Evolutionary conservation across 2,329 filamentous ascomycete species (phyloP), one percentile per base, ranked within the genome.

Genomic region (Didymella keratinophila): DNA sequence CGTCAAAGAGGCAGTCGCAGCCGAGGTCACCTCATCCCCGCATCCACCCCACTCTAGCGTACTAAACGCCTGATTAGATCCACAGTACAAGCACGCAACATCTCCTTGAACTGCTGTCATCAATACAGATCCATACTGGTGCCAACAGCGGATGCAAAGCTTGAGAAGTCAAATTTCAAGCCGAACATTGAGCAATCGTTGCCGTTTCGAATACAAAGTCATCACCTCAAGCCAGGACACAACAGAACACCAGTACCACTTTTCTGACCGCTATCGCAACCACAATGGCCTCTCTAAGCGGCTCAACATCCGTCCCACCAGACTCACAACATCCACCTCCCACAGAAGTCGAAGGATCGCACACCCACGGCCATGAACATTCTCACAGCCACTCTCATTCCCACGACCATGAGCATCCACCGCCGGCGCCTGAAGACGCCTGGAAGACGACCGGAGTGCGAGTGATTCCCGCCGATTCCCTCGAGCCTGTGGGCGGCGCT

Each of bases 381-480:
- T 32, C 28, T 30, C 28, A 49, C 20, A 0, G 1, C 21, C 49
- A 58, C 6, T 42, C 41, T 3, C 41, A 27, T 10, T n/a, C 41
- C 2, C 41, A 43, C 23, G 10, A 48, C 30, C 48, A 51, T 27
- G 20, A 12, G 27, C 43, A 54, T 14, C 49, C 32, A 20, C 43
- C 43, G 3, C 21, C 57, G 0, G n/a, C 46, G 2, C 56, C 57
- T 2, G 34, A 47, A 32, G 57, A 60, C 11, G 57, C 51, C 28
- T 60, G 57, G 57, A 60, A 60, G 32, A 55, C 52, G 4, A 60
- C 42, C 2, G 57, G 57, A 10, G 57, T 60, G 3, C 57, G 57
- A 43, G 57, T 60, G 1, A 52, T 60, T 42, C 57, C 57, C 25
- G 34, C 47, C 7, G 20, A 48, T 42, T 37, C 25, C 1, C 47